Conservation (phyloP, 805 yeast genomes). For the Myxozyma udenii region DNA sequence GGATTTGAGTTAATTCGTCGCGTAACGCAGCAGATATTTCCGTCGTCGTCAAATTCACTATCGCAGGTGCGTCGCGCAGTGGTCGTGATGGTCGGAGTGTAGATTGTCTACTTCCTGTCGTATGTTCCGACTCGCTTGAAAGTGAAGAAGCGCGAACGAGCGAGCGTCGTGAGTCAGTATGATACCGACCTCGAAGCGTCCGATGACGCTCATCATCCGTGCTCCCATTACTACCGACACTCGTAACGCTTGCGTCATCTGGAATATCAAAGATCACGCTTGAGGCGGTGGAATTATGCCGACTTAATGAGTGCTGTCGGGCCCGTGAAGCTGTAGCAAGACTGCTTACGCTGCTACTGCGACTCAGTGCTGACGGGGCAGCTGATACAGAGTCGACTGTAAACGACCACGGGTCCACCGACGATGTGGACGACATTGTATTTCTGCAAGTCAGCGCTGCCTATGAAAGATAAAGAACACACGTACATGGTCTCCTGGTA, state of each 20-base stretch:
- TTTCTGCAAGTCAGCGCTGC: neutral
- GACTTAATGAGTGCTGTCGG: too few species aligned
- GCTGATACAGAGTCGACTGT: slow-evolving; percentile 9
- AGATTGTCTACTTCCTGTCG: too few species aligned
- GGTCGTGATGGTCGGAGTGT: slow-evolving; percentile 13
- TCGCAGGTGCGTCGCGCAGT: slow-evolving; percentile 11
- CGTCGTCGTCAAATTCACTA: neutral
- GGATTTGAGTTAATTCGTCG: neutral
- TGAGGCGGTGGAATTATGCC: too few species aligned
- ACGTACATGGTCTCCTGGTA: slow-evolving; percentile 40
- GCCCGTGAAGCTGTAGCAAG: too few species aligned
- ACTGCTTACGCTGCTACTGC: too few species aligned
- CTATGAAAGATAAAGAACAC: neutral
- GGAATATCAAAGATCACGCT: too few species aligned
- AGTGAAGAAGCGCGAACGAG: slow-evolving; percentile 3
- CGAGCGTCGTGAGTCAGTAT: slow-evolving; percentile 1
- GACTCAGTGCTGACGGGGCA: too few species aligned
- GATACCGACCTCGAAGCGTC: slow-evolving; percentile 5
- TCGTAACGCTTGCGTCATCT: too few species aligned
- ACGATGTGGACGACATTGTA: slow-evolving; percentile 4
- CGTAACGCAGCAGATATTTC: slow-evolving; percentile 4
- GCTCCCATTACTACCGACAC: too few species aligned
- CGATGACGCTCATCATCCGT: slow-evolving; percentile 4
- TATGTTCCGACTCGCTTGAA: too few species aligned
- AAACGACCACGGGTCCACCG: slow-evolving; percentile 19